Conservation (phyloP, 2,329 filamentous ascomycete genomes). For the Sarocladium strictum region DNA sequence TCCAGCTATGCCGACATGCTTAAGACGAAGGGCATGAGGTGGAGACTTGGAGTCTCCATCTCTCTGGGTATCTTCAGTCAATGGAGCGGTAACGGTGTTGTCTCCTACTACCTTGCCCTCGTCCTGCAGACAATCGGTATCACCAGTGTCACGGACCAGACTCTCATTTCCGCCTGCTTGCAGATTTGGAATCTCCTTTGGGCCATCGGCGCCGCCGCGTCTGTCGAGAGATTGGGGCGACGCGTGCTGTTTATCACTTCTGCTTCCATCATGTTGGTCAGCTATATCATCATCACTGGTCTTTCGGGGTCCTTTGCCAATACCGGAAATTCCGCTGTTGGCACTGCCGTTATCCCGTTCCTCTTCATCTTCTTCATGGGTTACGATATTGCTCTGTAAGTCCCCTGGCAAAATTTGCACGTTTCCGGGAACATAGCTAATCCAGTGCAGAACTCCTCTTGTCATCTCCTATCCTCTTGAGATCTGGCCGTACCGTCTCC, state of each 20-base stretch:
- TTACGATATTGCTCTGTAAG: conserved; percentile 30
- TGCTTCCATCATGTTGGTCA: background rate
- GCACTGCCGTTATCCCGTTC: conserved; percentile 39
- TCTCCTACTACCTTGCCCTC: conserved; percentile 32
- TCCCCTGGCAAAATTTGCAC: background rate
- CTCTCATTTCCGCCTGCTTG: conserved; percentile 32
- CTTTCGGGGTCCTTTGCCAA: conserved; percentile 25
- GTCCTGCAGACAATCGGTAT: conserved; percentile 35
- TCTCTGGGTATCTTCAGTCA: conserved; percentile 23
- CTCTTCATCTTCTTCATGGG: conserved; percentile 42
- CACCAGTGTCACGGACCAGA: conserved; percentile 29
- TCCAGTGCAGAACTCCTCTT: conserved; percentile 29
- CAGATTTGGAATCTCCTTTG: conserved; percentile 26
- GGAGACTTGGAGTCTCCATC: conserved; percentile 13
- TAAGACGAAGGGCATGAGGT: conserved; percentile 22
- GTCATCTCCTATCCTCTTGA: conserved; percentile 37
- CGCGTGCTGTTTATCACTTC: conserved; percentile 15
- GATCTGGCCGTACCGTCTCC: conserved; percentile 31
- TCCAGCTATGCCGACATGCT: conserved; percentile 22
- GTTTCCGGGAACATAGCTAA: background rate
- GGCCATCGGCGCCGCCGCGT: conserved; percentile 21
- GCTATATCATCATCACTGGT: conserved; percentile 13
- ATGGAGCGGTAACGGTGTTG: conserved; percentile 24
- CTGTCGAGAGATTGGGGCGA: conserved; percentile 22
- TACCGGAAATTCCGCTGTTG: conserved; percentile 24